These are phyloP conservation scores for Pichia inconspicua DNA, from an alignment of 1,139 yeast species.

Conservation along the genomic window DNA sequence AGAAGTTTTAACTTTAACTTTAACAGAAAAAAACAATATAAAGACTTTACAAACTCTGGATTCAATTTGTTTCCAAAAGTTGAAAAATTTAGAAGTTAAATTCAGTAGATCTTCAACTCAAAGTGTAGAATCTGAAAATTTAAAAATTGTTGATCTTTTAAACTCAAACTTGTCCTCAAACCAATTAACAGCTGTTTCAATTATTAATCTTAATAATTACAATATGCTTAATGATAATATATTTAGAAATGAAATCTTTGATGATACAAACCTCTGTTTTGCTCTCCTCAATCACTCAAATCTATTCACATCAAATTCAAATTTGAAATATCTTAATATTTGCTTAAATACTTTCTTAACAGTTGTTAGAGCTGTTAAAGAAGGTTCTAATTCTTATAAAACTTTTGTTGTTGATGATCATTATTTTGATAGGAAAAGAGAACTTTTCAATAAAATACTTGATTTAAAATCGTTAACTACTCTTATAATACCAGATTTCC, in stretches of 20 bases:
- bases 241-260: slow-evolving; percentile 11
- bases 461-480: slow-evolving; percentile 13
- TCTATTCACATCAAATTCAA: slow-evolving; percentile 9
- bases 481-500: slow-evolving; percentile 25
- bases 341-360: slow-evolving; percentile 20
- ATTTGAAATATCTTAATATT: slow-evolving; percentile 15
- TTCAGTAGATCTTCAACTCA: slow-evolving; percentile 13
- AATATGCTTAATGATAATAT: slow-evolving; percentile 15
- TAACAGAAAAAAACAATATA: slow-evolving; percentile 4
- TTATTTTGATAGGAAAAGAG: slow-evolving; percentile 14
- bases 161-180: slow-evolving; percentile 4
- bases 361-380: slow-evolving; percentile 11
- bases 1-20: slow-evolving; percentile 3
- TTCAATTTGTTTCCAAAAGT: slow-evolving; percentile 5
- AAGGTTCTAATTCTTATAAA: slow-evolving; percentile 15
- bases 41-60: not conserved
- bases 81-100: slow-evolving; percentile 20
- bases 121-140: slow-evolving; percentile 1
- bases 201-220: slow-evolving; percentile 19
- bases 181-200: slow-evolving; percentile 15
- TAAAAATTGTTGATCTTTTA: slow-evolving; percentile 9
- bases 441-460: slow-evolving; percentile 15
- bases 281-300: slow-evolving; percentile 14
- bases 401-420: slow-evolving; percentile 16
- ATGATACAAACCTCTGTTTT: slow-evolving; percentile 16